phyloP scores from a whole-genome alignment of 2,329 filamentous ascomycete genomes.

The Verticillium klebahnii region DNA sequence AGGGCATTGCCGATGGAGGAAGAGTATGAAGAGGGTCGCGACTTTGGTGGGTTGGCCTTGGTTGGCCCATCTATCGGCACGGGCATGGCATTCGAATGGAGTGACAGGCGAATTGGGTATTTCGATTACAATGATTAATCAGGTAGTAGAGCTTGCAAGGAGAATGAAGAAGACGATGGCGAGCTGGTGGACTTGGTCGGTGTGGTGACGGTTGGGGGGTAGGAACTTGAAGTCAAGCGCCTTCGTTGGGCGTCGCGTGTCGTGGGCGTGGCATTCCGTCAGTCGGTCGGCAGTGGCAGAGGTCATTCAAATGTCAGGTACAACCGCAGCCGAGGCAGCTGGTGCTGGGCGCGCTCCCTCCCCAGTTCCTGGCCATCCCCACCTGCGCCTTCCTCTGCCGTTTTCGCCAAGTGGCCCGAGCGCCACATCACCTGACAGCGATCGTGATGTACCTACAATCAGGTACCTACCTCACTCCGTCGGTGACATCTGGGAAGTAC shows the following conservation, averaged over 20 bases:
- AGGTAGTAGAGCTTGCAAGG: background rate
- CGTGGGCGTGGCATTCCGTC: background rate
- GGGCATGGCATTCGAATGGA: slow-evolving; percentile 6
- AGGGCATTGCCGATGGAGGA: slow-evolving; percentile 28
- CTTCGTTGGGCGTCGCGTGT: background rate
- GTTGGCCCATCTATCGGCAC: slow-evolving; percentile 11
- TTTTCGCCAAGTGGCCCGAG: background rate
- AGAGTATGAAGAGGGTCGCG: background rate
- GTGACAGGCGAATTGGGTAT: background rate
- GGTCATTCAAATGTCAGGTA: background rate
- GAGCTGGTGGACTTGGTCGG: background rate
- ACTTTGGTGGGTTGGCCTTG: slow-evolving; percentile 5
- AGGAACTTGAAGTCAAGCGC: background rate
- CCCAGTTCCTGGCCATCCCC: background rate
- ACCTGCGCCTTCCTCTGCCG: background rate
- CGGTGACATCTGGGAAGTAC: too few relatives aligned
- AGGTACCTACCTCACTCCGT: too few relatives aligned
- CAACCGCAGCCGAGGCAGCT: background rate
- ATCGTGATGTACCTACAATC: too few relatives aligned
- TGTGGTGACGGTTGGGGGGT: background rate
- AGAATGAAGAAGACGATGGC: background rate
- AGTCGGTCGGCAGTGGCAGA: background rate
- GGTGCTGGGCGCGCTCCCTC: background rate
- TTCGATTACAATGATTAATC: background rate
- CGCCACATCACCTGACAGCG: background rate